Percentiles rank a stretch among this genome's conserved stretches.
phyloP scores from a whole-genome alignment of 2,329 filamentous ascomycete genomes.

The Colletotrichum aenigma region DNA sequence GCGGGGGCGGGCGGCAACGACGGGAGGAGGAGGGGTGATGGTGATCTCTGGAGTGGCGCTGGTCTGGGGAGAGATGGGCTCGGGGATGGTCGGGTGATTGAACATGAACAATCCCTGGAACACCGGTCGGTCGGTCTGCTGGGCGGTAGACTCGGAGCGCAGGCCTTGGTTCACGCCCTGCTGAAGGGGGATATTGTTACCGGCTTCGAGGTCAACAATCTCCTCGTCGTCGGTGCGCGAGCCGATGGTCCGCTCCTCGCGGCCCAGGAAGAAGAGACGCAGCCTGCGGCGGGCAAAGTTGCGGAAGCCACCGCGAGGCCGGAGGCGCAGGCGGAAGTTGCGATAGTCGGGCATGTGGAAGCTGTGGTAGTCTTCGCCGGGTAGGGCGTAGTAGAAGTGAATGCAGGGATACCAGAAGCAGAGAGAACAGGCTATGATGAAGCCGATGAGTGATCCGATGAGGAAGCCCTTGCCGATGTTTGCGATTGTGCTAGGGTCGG shows the following conservation, averaged over 20 bases:
- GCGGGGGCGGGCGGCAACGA: background rate
- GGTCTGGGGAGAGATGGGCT: background rate
- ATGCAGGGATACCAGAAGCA: constrained; percentile 23
- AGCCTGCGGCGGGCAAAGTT: background rate
- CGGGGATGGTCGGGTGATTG: background rate
- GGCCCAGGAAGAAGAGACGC: background rate
- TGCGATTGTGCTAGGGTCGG: background rate
- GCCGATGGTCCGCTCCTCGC: background rate
- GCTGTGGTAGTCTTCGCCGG: background rate
- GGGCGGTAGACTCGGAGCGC: background rate
- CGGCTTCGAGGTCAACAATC: background rate
- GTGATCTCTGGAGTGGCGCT: background rate
- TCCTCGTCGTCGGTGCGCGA: background rate
- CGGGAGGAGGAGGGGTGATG: background rate
- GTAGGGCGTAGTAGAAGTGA: background rate
- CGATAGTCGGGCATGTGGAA: background rate
- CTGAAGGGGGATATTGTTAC: background rate
- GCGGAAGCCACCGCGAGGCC: background rate
- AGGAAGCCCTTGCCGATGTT: constrained; percentile 17
- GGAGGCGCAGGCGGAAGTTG: background rate
- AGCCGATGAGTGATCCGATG: constrained; percentile 13
- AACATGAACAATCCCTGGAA: background rate
- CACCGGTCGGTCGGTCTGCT: background rate
- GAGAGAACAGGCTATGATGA: constrained; percentile 18
- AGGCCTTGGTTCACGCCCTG: background rate